A percentile compares a stretch with the other conserved stretches of the same genome.
phyloP scores from a whole-genome alignment of 192 early-diverging fungal genomes.

The Geosiphon pyriformis region DNA sequence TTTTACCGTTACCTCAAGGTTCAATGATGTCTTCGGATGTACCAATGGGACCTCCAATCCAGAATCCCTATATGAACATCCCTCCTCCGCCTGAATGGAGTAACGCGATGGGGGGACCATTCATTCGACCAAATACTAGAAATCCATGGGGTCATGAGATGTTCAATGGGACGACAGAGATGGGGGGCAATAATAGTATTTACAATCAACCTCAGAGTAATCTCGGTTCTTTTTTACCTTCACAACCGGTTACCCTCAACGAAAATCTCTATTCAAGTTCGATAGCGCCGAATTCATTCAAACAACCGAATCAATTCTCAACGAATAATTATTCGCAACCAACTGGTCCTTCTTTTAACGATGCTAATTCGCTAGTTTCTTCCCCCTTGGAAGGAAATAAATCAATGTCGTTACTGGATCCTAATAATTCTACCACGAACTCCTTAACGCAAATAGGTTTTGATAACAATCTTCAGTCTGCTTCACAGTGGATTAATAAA shows the following conservation, averaged over 20 bases:
- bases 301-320: background rate
- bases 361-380: background rate
- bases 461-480: background rate
- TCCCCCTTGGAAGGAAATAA: background rate
- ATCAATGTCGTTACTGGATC: background rate
- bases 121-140: background rate
- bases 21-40: conserved; percentile 6
- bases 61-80: conserved; percentile 5
- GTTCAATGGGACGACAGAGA: conserved; percentile 5
- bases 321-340: background rate
- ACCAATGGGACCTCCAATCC: background rate
- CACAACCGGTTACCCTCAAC: background rate
- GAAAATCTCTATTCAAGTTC: conserved; percentile 3
- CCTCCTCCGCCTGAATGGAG: conserved; percentile 14
- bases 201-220: background rate
- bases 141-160: conserved; percentile 11
- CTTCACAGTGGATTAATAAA: conserved; percentile 12
- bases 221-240: conserved; percentile 3
- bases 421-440: background rate
- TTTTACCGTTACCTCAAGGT: background rate
- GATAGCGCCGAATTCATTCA: background rate
- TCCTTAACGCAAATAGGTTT: background rate
- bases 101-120: background rate
- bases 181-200: background rate
- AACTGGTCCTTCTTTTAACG: background rate